phyloP scores from a whole-genome alignment of 2,329 filamentous ascomycete species.

The Monosporascus sp. region DNA sequence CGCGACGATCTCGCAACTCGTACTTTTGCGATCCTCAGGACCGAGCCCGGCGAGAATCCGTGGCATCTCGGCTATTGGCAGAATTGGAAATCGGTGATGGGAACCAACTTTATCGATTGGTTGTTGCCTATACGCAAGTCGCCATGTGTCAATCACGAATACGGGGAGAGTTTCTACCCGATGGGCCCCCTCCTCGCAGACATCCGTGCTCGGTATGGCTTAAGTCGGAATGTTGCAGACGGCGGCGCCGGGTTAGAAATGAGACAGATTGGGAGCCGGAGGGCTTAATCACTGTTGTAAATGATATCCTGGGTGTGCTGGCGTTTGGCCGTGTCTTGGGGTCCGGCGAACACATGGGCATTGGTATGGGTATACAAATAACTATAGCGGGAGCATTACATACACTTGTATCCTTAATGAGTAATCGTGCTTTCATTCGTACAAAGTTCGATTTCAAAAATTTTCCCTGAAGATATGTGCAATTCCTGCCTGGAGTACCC shows the following conservation, averaged over 20 bases:
- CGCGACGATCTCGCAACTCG: slow-evolving; percentile 49
- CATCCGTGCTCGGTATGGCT: slow-evolving; percentile 42
- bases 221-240: slow-evolving; percentile 20
- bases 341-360: no score
- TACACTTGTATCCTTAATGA: not conserved
- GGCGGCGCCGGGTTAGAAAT: slow-evolving; percentile 24
- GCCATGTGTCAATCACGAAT: slow-evolving; percentile 67
- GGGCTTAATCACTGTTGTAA: slow-evolving; percentile 1
- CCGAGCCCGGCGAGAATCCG: slow-evolving; percentile 71
- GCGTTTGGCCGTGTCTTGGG: not conserved
- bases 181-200: slow-evolving; percentile 58
- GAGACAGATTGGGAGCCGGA: slow-evolving; percentile 18
- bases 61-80: slow-evolving; percentile 69
- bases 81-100: slow-evolving; percentile 82
- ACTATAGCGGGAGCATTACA: not conserved
- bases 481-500: no score
- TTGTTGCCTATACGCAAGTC: slow-evolving; percentile 70
- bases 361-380: not conserved
- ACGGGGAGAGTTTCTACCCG: slow-evolving; percentile 61
- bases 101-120: slow-evolving; percentile 68
- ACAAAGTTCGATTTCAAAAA: no score
- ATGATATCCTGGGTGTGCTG: not conserved
- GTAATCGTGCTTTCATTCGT: not conserved
- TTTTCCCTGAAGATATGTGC: no score
- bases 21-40: slow-evolving; percentile 75